Evolutionary conservation across 768 basidiomycete genomes (phyloP), one percentile per base, ranked within the genome.

Genomic region (Leccinum uliginosum): DNA sequence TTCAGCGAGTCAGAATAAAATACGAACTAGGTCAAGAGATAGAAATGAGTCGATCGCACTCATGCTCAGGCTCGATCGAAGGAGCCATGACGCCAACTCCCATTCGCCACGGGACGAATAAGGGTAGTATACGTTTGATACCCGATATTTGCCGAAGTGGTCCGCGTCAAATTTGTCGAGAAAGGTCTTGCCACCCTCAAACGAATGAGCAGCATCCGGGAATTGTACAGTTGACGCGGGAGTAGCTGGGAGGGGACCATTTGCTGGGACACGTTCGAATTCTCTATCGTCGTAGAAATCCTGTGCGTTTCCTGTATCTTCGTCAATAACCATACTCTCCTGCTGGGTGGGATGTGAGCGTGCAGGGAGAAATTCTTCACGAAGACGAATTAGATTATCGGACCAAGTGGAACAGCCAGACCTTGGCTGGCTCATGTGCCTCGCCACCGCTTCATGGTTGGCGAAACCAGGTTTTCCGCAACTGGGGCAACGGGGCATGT

Each of bases 61-160:
- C 69, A 72, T 68, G 38, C 69, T 73, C 43, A 75, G 54, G 19
- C 58, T 46, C 6, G 68, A 71, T 4, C 52, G 55, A 17, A 68
- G 53, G 0, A 74, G 62, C 57, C 67, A 74, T 6, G 58, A 64
- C 8, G 62, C 71, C 4, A 74, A 32, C 58, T 74, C 63, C 73
- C 73, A 75, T 50, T 76, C 73, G 1, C 54, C 56, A 15, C 60
- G 54, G 12, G 63, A 65, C 7, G 63, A 57, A 57, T 72, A 76
- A 15, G 71, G 74, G 50, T 72, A 75, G 51, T 66, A 73, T 0
- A 66, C 45, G 48, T 72, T 73, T 0, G 54, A 19, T 11, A 23
- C 47, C 12, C 65, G 49, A 27, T 64, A 17, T 3, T 56, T 24
- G 8, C 67, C 56, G 59, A 62, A 61, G 24, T 59, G n/a, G 44